Conservation (phyloP, 441 rosid genomes). For the Adansonia rubrostipa region DNA sequence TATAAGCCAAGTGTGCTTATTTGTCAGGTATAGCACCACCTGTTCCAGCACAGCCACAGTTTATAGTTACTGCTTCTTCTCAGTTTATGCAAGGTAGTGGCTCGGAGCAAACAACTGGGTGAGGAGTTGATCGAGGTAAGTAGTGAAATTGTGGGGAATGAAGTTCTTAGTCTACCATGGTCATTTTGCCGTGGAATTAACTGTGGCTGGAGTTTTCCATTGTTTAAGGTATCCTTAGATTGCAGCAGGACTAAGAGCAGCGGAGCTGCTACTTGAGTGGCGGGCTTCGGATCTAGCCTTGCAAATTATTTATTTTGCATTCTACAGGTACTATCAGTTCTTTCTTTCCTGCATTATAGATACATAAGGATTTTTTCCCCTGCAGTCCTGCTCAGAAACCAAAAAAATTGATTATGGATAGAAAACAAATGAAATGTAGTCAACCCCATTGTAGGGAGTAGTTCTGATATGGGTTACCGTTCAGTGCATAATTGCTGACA, state of each 20-base stretch:
- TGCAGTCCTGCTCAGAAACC: background rate
- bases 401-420: background rate
- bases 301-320: constrained; percentile 71
- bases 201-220: background rate
- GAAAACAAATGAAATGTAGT: background rate
- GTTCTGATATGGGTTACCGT: background rate
- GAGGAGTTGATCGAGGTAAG: constrained; percentile 67
- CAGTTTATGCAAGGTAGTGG: constrained; percentile 73
- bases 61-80: constrained; percentile 67
- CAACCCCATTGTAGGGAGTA: background rate
- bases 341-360: constrained; percentile 8
- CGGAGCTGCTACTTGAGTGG: constrained; percentile 81
- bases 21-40: constrained; percentile 53
- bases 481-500: constrained; percentile 13
- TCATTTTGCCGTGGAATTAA: constrained; percentile 2
- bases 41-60: constrained; percentile 65
- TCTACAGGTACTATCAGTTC: constrained; percentile 67
- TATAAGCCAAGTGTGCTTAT: constrained; percentile 20
- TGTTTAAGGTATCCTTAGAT: constrained; percentile 69
- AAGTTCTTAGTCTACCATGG: constrained; percentile 2
- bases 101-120: constrained; percentile 86
- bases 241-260: constrained; percentile 84
- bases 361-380: background rate
- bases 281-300: constrained; percentile 87
- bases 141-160: background rate